Evolutionary conservation across 805 yeast species (phyloP), one percentile per base, ranked within the genome.

Genomic region (Monosporozyma siamensis): DNA sequence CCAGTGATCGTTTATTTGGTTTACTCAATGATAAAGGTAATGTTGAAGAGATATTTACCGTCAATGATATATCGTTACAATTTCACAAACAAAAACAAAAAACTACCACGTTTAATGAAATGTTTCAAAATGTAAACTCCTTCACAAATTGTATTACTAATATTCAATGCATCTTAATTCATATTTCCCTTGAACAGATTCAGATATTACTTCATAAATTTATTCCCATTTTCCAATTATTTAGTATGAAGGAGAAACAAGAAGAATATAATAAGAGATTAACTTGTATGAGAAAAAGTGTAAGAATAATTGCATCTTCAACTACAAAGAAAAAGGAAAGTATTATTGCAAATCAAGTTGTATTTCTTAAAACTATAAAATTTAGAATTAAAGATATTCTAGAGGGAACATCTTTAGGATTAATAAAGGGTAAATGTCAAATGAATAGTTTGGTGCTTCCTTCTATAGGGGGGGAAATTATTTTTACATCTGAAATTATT

Each of bases 301-400:
- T 60, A 2, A 41, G 61, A 30, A 46, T 59, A 21, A 25, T 59
- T 38, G 52, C 52, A 11, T 49, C 61, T 6, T 56, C 65, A 3
- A 48, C 46, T 18, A 44, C 53, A 21, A 48, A 51, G 10, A 46
- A 47, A 36, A 54, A 50, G n/a, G 50, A 54, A 35, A 45, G 49
- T 4, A 40, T 44, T 2, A 26, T 34, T 4, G 56, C 59, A 11
- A 34, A 43, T 6, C 39, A 48, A 30, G 45, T 54, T 6, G 4
- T 58, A 4, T 31, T 41, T 15, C 34, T 58, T 9, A 47, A 48
- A 6, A 10, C 38, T 4, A 34, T 54, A 4, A 44, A 45, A 7
- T 29, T 45, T 11, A 42, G 39, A 10, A 20, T 59, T 6, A 35
- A 34, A 10, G 30, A 51, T 11, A 25, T 49, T 14, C 17, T 54